Evolutionary conservation across 2,329 filamentous ascomycete genomes (phyloP).

Genomic region (Fusarium pseudonygamai): DNA sequence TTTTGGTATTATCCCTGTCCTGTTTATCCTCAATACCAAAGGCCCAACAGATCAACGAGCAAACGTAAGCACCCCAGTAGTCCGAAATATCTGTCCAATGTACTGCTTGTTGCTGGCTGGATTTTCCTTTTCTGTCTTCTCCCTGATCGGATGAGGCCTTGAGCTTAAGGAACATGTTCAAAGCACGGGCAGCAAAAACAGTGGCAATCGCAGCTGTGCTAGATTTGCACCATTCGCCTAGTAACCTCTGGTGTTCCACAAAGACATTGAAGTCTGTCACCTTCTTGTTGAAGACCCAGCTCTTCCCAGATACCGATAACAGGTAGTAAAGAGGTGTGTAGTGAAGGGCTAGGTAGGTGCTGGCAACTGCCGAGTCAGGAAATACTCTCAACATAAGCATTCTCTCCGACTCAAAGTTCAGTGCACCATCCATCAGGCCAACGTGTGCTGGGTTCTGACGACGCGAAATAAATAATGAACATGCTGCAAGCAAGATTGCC

Average conservation of each 20-base stretch:
- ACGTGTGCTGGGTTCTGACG: slow-evolving; percentile 44
- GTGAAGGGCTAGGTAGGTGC: slow-evolving; percentile 66
- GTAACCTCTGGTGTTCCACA: slow-evolving; percentile 56
- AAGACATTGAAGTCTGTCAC: slow-evolving; percentile 56
- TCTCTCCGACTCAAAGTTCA: slow-evolving; percentile 35
- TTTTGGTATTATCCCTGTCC: slow-evolving; percentile 25
- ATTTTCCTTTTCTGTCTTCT: slow-evolving; percentile 3
- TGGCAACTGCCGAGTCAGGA: slow-evolving; percentile 55
- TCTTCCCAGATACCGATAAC: slow-evolving; percentile 66
- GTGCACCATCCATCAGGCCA: slow-evolving; percentile 38
- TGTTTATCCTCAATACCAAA: slow-evolving; percentile 52
- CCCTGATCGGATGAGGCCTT: neutral
- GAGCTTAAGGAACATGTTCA: slow-evolving; percentile 56
- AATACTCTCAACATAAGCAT: slow-evolving; percentile 54
- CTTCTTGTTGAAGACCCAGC: slow-evolving; percentile 67
- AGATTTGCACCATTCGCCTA: slow-evolving; percentile 58
- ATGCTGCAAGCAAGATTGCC: slow-evolving; percentile 52
- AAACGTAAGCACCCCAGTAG: slow-evolving; percentile 66
- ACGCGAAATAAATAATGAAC: slow-evolving; percentile 51
- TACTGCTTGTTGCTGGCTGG: slow-evolving; percentile 11
- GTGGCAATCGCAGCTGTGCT: slow-evolving; percentile 57
- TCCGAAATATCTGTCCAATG: slow-evolving; percentile 55
- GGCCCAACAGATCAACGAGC: slow-evolving; percentile 68
- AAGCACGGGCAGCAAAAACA: slow-evolving; percentile 61
- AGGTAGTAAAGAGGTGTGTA: slow-evolving; percentile 67